Conservation (phyloP, 148 eudicot genomes). For the Salicornia ramosissima region DNA sequence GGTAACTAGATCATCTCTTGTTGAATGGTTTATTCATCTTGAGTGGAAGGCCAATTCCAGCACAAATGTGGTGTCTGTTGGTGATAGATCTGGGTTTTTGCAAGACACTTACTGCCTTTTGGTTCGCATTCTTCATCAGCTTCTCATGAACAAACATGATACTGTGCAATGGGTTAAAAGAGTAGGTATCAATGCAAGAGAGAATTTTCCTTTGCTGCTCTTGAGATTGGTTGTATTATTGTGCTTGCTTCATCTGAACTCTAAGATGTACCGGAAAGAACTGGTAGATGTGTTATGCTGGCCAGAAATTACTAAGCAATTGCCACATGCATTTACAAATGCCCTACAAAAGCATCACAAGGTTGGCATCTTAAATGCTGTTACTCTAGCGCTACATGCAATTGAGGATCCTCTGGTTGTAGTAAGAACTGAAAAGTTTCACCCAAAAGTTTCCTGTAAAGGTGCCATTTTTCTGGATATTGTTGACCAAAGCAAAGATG, state of each 20-base stretch:
- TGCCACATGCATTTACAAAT: conserved; percentile 16
- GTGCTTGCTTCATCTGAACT: conserved; percentile 27
- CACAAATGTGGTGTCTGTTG: background rate
- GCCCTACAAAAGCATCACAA: conserved; percentile 6
- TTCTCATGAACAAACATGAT: conserved; percentile 17
- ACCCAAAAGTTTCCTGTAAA: background rate
- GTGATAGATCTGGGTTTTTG: background rate
- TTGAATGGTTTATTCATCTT: conserved; percentile 30
- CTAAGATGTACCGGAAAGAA: background rate
- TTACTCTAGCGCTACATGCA: conserved; percentile 22
- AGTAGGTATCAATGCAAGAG: conserved; percentile 12
- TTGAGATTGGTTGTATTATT: conserved; percentile 25
- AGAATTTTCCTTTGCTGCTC: conserved; percentile 19
- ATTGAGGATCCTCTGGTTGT: conserved; percentile 31
- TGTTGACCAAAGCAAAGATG: conserved; percentile 22
- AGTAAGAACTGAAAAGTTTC: conserved; percentile 14
- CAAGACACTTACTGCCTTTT: conserved; percentile 14
- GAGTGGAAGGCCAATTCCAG: conserved; percentile 11
- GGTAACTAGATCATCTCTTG: conserved; percentile 29
- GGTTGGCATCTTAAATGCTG: conserved; percentile 3
- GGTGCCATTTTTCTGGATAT: conserved; percentile 21
- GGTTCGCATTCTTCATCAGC: conserved; percentile 15
- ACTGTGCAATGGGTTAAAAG: conserved; percentile 20
- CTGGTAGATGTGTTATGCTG: conserved; percentile 14
- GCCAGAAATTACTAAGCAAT: conserved; percentile 11